Percentiles rank a stretch among this genome's conserved stretches.
Conservation (phyloP, 345 rosid species). For the Ceriops decandra region DNA sequence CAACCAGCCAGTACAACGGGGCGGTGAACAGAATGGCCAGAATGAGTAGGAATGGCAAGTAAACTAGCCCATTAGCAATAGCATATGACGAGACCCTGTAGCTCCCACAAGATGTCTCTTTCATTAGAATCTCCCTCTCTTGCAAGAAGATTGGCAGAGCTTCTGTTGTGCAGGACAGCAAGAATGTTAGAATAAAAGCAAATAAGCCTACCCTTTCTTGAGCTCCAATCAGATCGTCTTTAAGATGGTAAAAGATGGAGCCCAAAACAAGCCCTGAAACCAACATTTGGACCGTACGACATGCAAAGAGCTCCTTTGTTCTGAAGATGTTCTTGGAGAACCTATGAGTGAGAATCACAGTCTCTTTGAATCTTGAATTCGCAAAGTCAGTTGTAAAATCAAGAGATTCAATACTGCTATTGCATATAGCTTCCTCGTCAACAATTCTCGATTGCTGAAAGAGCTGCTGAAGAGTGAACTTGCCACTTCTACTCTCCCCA, state of each 20-base stretch:
- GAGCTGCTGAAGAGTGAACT: conserved; percentile 74
- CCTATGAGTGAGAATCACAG: conserved; percentile 67
- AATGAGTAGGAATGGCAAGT: conserved; percentile 87
- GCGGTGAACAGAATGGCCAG: conserved; percentile 61
- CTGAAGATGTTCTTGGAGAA: conserved; percentile 88
- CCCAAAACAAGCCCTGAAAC: conserved; percentile 80
- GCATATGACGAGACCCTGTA: conserved; percentile 89
- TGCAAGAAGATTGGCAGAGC: conserved; percentile 85
- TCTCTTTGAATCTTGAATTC: conserved; percentile 66
- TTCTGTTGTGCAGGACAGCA: conserved; percentile 80
- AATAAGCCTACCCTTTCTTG: conserved; percentile 85
- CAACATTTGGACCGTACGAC: conserved; percentile 81
- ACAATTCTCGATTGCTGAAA: conserved; percentile 73
- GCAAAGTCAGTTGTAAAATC: conserved; percentile 34
- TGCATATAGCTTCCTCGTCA: conserved; percentile 50
- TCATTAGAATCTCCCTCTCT: conserved; percentile 90
- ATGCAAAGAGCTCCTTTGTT: conserved; percentile 80
- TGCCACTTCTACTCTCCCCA: conserved; percentile 46
- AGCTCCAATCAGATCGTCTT: conserved; percentile 60
- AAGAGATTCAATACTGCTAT: conserved; percentile 31
- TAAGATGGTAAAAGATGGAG: conserved; percentile 64
- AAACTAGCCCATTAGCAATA: conserved; percentile 77
- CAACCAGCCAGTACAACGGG: conserved; percentile 91
- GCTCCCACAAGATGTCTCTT: conserved; percentile 80
- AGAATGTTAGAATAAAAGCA: conserved; percentile 81